These are phyloP conservation scores for Ceratocystis albifundus DNA, from an alignment of 2,329 filamentous ascomycete genomes.

Conservation along the genomic window DNA sequence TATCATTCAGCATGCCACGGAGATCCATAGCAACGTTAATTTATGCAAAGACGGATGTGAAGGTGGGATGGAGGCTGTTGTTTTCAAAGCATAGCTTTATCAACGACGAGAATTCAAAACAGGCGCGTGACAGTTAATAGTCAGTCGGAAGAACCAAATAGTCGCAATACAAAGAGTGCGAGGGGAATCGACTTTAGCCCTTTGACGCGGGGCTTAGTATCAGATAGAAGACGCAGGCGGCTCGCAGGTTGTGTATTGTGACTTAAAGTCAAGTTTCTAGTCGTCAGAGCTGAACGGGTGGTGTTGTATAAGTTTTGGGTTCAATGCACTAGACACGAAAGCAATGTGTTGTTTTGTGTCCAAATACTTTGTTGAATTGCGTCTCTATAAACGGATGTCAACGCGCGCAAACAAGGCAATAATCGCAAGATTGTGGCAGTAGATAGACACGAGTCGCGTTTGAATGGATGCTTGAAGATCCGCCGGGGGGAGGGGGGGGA, in stretches of 20 bases:
- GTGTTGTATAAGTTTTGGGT: background rate
- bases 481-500: too few relatives aligned
- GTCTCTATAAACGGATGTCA: background rate
- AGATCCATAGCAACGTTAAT: constrained; percentile 38
- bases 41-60: background rate
- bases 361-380: background rate
- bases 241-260: background rate
- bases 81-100: constrained; percentile 9
- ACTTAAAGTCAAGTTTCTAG: background rate
- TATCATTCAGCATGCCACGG: constrained; percentile 44
- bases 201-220: background rate
- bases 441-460: constrained; percentile 5
- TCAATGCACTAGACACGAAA: background rate
- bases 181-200: background rate
- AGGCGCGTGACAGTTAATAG: constrained; percentile 2
- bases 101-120: background rate
- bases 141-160: background rate
- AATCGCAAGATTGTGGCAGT: constrained; percentile 1
- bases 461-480: background rate
- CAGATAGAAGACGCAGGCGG: background rate
- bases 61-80: background rate
- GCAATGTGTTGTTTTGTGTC: constrained; percentile 1
- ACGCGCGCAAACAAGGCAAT: constrained; percentile 4
- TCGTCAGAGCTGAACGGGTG: background rate
- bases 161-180: background rate